Base-by-base conservation (phyloP, 2,329 filamentous ascomycete genomes). In the Beauveria caledonica region DNA sequence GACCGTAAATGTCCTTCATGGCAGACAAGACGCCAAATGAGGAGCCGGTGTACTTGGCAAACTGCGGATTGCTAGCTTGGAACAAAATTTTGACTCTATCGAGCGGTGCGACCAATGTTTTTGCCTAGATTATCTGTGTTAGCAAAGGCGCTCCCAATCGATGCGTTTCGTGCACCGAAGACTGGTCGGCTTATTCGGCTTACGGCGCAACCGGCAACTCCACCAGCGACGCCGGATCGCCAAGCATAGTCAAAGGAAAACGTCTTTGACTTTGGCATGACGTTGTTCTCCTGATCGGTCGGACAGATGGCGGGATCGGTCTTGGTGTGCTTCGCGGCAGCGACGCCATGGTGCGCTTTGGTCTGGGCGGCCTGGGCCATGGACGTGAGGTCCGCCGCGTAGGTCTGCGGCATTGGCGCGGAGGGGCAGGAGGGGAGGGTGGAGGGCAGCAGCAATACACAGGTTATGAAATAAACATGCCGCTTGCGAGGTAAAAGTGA, bases 1-100 rank as follows among this genome's bases (percentile, higher is more conserved):
- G 78, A 25, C 73, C 76, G 68, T 94, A 90, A 64, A 99, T 97
- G 68, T 92, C 89, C 66, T 83, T 83, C 74, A 97, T 88, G 27
- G 94, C 92, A 19, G 82, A 81, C n/a, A 84, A 83, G 21, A 96
- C 86, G 53, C 94, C 94, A 60, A 84, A 83, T 89, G 92, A 97
- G 46, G 88, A 92, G 45, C 92, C 90, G 1, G 90, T 86, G 72
- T 97, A 99, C 76, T 96, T 96, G 58, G 88, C 84, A 72, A 96
- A 99, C 66, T 94, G 88, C 3, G 94, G 94, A 69, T 94, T 97
- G 69, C 89, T 91, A 57, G 94, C 89, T 73, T 99, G 94, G 77
- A 99, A 97, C 46, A 99, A 88, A 70, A 99, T 99, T 77, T 99
- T 99, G 69, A 99, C 94, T 66, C 94, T 88, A 76, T 99, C 94